phyloP scores from a whole-genome alignment of 2,329 filamentous ascomycete genomes.

The Metarhizium anisopliae region DNA sequence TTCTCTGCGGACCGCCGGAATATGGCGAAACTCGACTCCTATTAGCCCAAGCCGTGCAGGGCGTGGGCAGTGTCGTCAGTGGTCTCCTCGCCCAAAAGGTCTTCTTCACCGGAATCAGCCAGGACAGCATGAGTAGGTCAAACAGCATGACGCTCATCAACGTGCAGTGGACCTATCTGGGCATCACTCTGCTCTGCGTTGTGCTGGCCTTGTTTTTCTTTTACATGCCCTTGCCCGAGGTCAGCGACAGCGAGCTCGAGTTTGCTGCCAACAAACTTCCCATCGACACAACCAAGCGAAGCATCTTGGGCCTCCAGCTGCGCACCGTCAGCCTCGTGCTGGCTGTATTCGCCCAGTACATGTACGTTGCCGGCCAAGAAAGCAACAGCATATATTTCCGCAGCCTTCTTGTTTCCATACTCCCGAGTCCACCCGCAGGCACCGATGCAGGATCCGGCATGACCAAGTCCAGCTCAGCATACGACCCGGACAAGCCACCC shows the following conservation, averaged over 20 bases:
- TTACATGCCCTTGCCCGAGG: slow-evolving; percentile 57
- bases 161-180: slow-evolving; percentile 82
- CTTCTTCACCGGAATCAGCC: slow-evolving; percentile 56
- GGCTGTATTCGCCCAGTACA: slow-evolving; percentile 68
- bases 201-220: slow-evolving; percentile 60
- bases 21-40: slow-evolving; percentile 69
- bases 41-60: slow-evolving; percentile 68
- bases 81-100: slow-evolving; percentile 64
- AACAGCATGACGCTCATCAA: slow-evolving; percentile 48
- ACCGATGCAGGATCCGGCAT: slow-evolving; percentile 14
- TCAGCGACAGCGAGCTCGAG: slow-evolving; percentile 46
- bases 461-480: slow-evolving; percentile 16
- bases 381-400: slow-evolving; percentile 53
- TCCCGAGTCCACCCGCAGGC: slow-evolving; percentile 19
- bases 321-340: slow-evolving; percentile 54
- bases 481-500: slow-evolving; percentile 23
- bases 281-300: slow-evolving; percentile 40
- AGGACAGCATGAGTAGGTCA: slow-evolving; percentile 12
- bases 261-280: slow-evolving; percentile 37
- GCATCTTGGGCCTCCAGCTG: slow-evolving; percentile 40
- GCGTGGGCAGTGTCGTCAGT: slow-evolving; percentile 63
- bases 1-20: slow-evolving; percentile 62
- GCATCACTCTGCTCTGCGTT: slow-evolving; percentile 66
- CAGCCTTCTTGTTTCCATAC: slow-evolving; percentile 34
- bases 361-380: slow-evolving; percentile 69